Evolutionary conservation across 768 basidiomycete species (phyloP), one percentile per base, ranked within the genome.

Genomic region (Artomyces pyxidatus): DNA sequence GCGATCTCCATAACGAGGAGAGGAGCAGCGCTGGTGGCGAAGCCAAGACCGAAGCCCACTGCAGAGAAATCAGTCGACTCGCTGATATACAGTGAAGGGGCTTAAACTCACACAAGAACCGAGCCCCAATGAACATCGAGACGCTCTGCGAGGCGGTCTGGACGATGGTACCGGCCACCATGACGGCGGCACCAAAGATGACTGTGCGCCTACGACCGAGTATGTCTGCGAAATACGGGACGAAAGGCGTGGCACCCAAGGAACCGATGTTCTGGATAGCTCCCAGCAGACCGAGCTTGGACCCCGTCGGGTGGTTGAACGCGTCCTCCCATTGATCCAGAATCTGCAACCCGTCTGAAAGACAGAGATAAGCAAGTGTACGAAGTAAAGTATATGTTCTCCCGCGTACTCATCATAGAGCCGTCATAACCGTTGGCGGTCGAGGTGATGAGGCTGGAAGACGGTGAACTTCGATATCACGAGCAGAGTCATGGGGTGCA

Each of bases 1-100:
- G 69, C 64, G 22, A 71, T 54, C 58, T 72, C 70, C 45, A 65
- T 66, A 53, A 70, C 61, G 19, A 70, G 60, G 22, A 69, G 53
- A 0, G 70, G 70, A 16, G 70, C 66, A 40, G 68, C 64, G 52
- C 61, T 61, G 26, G 53, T 52, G 22, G 62, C 61, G 41, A 67
- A 61, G 9, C 56, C 48, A 19, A 63, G 55, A 32, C 65, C 65
- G 52, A 68, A 63, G 32, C 65, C 66, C 48, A 65, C 32, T 35
- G 7, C 14, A 35, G 32, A 14, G 14, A 35, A 7, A 35, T 17
- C 12, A 0, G 7, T 35, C 4, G 17, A n/a, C n/a, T n/a, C n/a
- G n/a, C n/a, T n/a, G n/a, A n/a, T n/a, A n/a, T n/a, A n/a, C n/a
- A n/a, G n/a, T n/a, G 17, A 35, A 3, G 32, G 14, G 14, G 17